These are phyloP conservation scores for Colletotrichum karsti DNA, from an alignment of 2,329 filamentous ascomycete genomes.

Conservation along the genomic window DNA sequence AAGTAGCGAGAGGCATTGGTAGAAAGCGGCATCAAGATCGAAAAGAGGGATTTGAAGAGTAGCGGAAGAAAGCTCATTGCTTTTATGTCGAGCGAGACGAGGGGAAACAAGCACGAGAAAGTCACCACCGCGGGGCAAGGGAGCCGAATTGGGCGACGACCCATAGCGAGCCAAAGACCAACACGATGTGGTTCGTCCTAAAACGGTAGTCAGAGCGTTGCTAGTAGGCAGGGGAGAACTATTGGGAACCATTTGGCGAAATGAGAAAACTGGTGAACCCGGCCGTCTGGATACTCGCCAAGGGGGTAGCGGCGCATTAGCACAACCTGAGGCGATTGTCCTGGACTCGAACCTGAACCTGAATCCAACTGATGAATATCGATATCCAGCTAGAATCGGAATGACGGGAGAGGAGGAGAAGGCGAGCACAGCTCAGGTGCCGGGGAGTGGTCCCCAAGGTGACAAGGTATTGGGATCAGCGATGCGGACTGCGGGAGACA, in stretches of 20 bases:
- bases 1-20: constrained; percentile 14
- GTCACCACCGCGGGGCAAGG: constrained; percentile 10
- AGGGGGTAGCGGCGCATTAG: background rate
- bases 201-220: constrained; percentile 18
- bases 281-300: constrained; percentile 1
- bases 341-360: background rate
- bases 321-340: background rate
- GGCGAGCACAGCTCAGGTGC: background rate
- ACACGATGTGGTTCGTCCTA: background rate
- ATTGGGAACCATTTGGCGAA: constrained; percentile 26
- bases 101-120: constrained; percentile 6
- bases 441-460: background rate
- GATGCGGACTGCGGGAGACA: background rate
- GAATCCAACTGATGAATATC: background rate
- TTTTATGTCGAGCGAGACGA: constrained; percentile 3
- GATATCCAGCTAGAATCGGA: background rate
- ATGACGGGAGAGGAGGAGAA: background rate
- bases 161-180: constrained; percentile 1
- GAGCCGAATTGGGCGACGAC: constrained; percentile 11
- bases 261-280: constrained; percentile 19
- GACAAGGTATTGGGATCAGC: constrained; percentile 2
- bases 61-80: constrained; percentile 3
- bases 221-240: constrained; percentile 20
- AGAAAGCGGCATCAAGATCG: background rate
- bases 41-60: background rate